Conservation (phyloP, 768 basidiomycete genomes). For the Astraeus odoratus region DNA sequence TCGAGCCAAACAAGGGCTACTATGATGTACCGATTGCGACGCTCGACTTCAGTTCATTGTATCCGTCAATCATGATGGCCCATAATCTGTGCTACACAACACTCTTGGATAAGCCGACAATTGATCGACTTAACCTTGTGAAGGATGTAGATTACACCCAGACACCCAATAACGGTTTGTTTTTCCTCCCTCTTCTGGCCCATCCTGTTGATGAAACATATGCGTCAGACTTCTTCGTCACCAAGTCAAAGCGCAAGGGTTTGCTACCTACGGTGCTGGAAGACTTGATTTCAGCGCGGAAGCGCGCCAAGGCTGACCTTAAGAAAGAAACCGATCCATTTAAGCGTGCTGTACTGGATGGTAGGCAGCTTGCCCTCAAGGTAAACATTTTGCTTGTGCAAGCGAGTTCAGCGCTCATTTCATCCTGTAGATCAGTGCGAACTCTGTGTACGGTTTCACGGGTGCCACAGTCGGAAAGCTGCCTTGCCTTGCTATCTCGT, state of each 20-base stretch:
- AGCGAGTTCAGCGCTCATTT: background rate
- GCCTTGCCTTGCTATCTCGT: conserved; percentile 93
- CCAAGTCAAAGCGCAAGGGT: conserved; percentile 68
- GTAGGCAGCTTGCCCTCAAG: conserved; percentile 94
- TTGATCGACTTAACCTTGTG: conserved; percentile 69
- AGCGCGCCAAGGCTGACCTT: conserved; percentile 90
- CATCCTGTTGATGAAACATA: background rate
- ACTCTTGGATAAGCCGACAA: conserved; percentile 71
- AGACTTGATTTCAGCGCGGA: conserved; percentile 88
- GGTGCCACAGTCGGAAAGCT: conserved; percentile 97
- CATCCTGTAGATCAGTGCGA: conserved; percentile 81
- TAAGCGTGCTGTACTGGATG: conserved; percentile 94
- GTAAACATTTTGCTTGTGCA: conserved; percentile 29
- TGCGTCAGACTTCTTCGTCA: conserved; percentile 75
- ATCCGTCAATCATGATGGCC: conserved; percentile 99
- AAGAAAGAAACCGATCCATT: conserved; percentile 97
- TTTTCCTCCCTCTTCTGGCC: background rate
- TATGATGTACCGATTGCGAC: conserved; percentile 97
- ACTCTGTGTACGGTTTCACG: conserved; percentile 98
- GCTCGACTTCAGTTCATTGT: conserved; percentile 95
- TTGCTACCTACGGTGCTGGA: conserved; percentile 88
- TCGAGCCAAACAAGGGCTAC: conserved; percentile 93
- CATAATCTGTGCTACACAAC: conserved; percentile 99
- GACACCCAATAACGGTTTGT: conserved; percentile 89
- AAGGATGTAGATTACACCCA: conserved; percentile 89